A percentile compares a stretch with the other conserved stretches of the same genome.
Evolutionary conservation across 1,284 basidiomycete species (phyloP).

Genomic region (Heterobasidion irregulare): DNA sequence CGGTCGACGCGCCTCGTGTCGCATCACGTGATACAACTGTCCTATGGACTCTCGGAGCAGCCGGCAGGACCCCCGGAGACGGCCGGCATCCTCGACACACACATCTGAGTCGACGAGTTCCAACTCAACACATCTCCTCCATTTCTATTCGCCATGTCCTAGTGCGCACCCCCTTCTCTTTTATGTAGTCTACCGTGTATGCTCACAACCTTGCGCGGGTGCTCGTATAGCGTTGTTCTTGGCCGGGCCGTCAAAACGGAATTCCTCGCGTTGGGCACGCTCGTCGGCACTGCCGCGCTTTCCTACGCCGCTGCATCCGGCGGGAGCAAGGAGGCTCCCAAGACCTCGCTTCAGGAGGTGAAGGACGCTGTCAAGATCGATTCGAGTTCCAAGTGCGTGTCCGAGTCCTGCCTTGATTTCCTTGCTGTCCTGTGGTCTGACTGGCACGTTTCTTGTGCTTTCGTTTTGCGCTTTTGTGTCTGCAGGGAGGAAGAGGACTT

Average conservation of each 20-base stretch:
- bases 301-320: slow-evolving; percentile 37
- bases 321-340: slow-evolving; percentile 29
- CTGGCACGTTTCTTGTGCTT: background rate
- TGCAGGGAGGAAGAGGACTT: slow-evolving; percentile 63
- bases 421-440: background rate
- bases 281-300: slow-evolving; percentile 42
- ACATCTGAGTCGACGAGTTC: background rate
- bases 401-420: background rate
- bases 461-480: slow-evolving; percentile 2
- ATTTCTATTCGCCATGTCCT: slow-evolving; percentile 1
- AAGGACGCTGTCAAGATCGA: slow-evolving; percentile 54
- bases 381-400: slow-evolving; percentile 55
- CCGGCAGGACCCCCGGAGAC: background rate
- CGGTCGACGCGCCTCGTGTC: too few species aligned
- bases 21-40: background rate
- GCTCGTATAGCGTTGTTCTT: slow-evolving; percentile 46
- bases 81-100: background rate
- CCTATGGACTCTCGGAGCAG: background rate
- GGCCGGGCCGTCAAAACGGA: slow-evolving; percentile 73
- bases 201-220: background rate
- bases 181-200: too few species aligned
- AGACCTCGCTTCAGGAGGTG: slow-evolving; percentile 40
- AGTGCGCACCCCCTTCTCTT: background rate
- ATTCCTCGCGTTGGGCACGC: slow-evolving; percentile 63
- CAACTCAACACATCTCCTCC: background rate